A percentile compares a stretch with the other conserved stretches of the same genome.
These are phyloP conservation scores for Lachnellula willkommii DNA, from an alignment of 2,329 filamentous ascomycete genomes.

Conservation along the genomic window DNA sequence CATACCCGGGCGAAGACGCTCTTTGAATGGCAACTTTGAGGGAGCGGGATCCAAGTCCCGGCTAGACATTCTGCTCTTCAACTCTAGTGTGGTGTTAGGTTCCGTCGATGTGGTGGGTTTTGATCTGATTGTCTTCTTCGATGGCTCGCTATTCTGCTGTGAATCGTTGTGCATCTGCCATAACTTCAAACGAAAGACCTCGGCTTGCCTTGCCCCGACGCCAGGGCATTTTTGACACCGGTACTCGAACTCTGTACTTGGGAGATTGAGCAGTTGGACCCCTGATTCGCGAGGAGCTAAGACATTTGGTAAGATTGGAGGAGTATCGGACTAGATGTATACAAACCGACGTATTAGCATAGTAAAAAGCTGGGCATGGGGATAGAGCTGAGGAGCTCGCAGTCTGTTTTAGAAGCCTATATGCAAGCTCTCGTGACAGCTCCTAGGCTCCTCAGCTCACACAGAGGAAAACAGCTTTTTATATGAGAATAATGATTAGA, in stretches of 20 bases:
- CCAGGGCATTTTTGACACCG: slow-evolving; percentile 37
- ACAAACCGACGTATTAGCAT: no score
- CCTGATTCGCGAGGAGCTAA: slow-evolving; percentile 40
- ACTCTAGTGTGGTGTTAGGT: not conserved
- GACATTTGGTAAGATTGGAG: slow-evolving; percentile 30
- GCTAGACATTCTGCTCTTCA: not conserved
- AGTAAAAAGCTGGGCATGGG: no score
- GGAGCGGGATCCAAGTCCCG: not conserved
- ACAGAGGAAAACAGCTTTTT: no score
- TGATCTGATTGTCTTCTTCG: slow-evolving; percentile 12
- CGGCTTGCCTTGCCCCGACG: slow-evolving; percentile 36
- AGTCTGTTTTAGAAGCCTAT: no score
- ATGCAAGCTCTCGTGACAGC: no score
- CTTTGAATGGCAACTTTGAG: slow-evolving; percentile 32
- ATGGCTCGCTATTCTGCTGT: slow-evolving; percentile 24
- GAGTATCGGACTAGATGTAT: slow-evolving; percentile 35
- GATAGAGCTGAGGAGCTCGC: no score
- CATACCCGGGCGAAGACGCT: slow-evolving; percentile 38
- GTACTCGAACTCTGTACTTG: slow-evolving; percentile 36
- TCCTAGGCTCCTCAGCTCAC: no score
- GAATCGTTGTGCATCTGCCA: slow-evolving; percentile 41
- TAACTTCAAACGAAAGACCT: slow-evolving; percentile 38
- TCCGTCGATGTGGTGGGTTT: no score
- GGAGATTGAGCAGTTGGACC: slow-evolving; percentile 38
- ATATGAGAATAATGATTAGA: no score